Evolutionary conservation across 441 rosid species (phyloP).

Genomic region (Francoa sonchifolia): DNA sequence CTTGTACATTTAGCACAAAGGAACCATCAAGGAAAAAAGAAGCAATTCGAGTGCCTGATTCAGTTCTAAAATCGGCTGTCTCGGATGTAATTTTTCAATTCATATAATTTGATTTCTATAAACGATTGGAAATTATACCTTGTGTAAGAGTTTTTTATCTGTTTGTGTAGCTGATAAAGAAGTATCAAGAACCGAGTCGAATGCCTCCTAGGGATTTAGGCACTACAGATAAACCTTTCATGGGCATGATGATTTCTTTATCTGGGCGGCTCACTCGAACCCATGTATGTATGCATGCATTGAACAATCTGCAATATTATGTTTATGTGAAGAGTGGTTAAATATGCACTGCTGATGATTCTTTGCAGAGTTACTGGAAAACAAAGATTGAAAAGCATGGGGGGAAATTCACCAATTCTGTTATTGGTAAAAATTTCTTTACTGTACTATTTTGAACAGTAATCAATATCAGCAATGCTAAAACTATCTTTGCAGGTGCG

Average conservation of each 20-base stretch:
- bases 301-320: neutral
- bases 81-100: slow-evolving; percentile 30
- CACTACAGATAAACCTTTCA: slow-evolving; percentile 40
- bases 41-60: slow-evolving; percentile 40
- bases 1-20: slow-evolving; percentile 54
- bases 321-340: neutral
- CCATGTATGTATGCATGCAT: slow-evolving; percentile 34
- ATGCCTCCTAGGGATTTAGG: slow-evolving; percentile 32
- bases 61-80: slow-evolving; percentile 32
- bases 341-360: neutral
- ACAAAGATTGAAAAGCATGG: slow-evolving; percentile 45
- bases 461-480: no score
- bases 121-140: no score
- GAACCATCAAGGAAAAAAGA: slow-evolving; percentile 52
- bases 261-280: slow-evolving; percentile 59
- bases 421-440: slow-evolving; percentile 24
- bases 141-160: neutral
- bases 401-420: slow-evolving; percentile 46
- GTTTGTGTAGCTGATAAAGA: slow-evolving; percentile 30
- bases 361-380: slow-evolving; percentile 52
- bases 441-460: neutral
- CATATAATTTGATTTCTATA: no score
- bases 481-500: slow-evolving; percentile 20
- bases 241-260: slow-evolving; percentile 55
- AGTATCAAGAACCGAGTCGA: slow-evolving; percentile 34